These are phyloP conservation scores for Podospora comata DNA, from an alignment of 495 filamentous ascomycete species.

Conservation along the genomic window DNA sequence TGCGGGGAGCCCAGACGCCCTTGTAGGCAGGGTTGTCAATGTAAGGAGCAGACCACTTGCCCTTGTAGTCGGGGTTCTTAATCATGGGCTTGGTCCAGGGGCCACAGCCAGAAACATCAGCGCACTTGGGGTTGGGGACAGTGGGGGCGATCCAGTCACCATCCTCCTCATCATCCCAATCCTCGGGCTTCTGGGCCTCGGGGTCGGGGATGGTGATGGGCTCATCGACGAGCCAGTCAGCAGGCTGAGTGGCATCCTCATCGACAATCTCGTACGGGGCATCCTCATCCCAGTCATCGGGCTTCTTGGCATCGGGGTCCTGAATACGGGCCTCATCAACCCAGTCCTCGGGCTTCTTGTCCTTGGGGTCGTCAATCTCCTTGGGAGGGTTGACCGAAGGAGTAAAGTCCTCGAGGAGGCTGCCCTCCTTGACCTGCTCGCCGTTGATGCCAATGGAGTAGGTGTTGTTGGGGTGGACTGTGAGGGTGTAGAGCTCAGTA, in stretches of 20 bases:
- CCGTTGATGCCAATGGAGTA: slow-evolving; percentile 89
- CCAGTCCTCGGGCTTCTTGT: slow-evolving; percentile 94
- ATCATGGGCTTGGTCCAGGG: slow-evolving; percentile 89
- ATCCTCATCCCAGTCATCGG: slow-evolving; percentile 98
- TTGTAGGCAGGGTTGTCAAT: slow-evolving; percentile 99
- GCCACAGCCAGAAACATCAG: slow-evolving; percentile 89
- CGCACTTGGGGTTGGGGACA: slow-evolving; percentile 93
- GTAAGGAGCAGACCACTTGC: slow-evolving; percentile 91
- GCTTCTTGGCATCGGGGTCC: slow-evolving; percentile 93
- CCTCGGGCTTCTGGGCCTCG: slow-evolving; percentile 96
- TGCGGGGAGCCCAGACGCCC: slow-evolving; percentile 88
- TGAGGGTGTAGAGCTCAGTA: slow-evolving; percentile 90
- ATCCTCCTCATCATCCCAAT: slow-evolving; percentile 99
- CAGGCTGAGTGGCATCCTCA: slow-evolving; percentile 85
- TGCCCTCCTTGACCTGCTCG: slow-evolving; percentile 78
- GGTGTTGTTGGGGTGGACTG: slow-evolving; percentile 93
- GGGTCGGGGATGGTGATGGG: slow-evolving; percentile 84
- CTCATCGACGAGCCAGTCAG: slow-evolving; percentile 95
- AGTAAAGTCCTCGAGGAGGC: slow-evolving; percentile 89
- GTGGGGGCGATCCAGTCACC: slow-evolving; percentile 97
- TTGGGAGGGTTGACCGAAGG: slow-evolving; percentile 90
- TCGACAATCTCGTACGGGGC: slow-evolving; percentile 94
- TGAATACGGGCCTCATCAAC: slow-evolving; percentile 87
- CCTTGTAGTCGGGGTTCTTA: slow-evolving; percentile 97
- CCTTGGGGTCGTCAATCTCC: slow-evolving; percentile 96